These are phyloP conservation scores for Penicillium brevicompactum DNA, from an alignment of 2,329 filamentous ascomycete species.

Conservation along the genomic window DNA sequence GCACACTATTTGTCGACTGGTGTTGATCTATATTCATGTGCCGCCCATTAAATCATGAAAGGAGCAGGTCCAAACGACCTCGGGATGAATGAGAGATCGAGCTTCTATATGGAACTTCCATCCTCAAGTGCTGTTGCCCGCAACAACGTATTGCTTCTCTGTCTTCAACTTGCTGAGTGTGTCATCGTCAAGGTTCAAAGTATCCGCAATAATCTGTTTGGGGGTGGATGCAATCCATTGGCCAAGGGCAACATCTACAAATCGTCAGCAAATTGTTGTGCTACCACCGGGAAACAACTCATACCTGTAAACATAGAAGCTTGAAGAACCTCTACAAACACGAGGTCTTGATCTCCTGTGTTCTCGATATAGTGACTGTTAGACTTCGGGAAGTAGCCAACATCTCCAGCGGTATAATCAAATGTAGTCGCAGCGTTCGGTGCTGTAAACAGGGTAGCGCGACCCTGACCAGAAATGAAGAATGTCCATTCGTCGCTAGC, in stretches of 20 bases:
- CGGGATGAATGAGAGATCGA: background rate
- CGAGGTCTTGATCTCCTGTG: conserved; percentile 69
- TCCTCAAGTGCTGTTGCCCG: conserved; percentile 21
- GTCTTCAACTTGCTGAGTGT: conserved; percentile 46
- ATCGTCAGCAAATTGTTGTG: conserved; percentile 11
- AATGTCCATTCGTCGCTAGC: conserved; percentile 80
- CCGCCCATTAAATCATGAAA: background rate
- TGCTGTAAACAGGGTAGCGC: conserved; percentile 73
- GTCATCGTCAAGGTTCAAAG: conserved; percentile 48
- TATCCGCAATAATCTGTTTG: conserved; percentile 61
- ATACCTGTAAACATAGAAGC: conserved; percentile 62
- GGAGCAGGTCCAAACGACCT: background rate
- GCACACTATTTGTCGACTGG: background rate
- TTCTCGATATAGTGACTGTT: conserved; percentile 85
- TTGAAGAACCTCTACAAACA: conserved; percentile 76
- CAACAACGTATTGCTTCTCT: conserved; percentile 50
- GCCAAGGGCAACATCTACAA: conserved; percentile 49
- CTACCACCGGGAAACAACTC: background rate
- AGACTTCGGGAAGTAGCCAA: conserved; percentile 74
- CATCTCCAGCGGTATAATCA: conserved; percentile 73
- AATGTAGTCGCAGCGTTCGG: conserved; percentile 72
- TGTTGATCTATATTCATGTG: background rate
- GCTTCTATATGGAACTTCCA: background rate
- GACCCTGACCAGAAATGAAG: conserved; percentile 71
- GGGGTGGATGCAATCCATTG: conserved; percentile 57